Percentiles rank a stretch among this genome's conserved stretches.
Conservation (phyloP, 2,329 filamentous ascomycete species). For the Aspergillus sp. region DNA sequence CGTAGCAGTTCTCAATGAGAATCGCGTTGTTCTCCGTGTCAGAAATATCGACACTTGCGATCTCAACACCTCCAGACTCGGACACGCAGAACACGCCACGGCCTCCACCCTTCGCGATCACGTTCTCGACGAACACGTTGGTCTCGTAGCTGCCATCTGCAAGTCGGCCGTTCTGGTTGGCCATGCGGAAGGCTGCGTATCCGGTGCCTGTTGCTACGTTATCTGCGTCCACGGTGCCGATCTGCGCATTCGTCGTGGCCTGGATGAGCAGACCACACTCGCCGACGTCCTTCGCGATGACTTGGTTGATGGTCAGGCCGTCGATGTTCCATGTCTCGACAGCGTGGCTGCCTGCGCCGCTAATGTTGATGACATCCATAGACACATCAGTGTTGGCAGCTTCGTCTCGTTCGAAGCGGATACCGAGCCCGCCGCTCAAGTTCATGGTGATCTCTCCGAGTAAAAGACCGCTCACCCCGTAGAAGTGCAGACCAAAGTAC, state of each 20-base stretch:
- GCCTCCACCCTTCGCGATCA: constrained; percentile 10
- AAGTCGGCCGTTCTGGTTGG: constrained; percentile 8
- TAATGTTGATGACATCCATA: constrained; percentile 11
- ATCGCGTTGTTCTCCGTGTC: constrained; percentile 14
- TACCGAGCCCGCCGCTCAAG: constrained; percentile 11
- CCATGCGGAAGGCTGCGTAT: constrained; percentile 13
- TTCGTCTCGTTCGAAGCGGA: constrained; percentile 15
- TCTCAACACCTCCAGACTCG: constrained; percentile 10
- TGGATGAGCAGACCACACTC: constrained; percentile 14
- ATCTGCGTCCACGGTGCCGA: constrained; percentile 9
- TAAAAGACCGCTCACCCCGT: constrained; percentile 7
- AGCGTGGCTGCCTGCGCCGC: constrained; percentile 13
- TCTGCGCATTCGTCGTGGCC: constrained; percentile 9
- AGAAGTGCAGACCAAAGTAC: constrained; percentile 13
- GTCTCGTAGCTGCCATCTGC: constrained; percentile 10
- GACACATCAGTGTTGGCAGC: constrained; percentile 11
- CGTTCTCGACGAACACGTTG: constrained; percentile 12
- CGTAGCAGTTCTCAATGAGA: constrained; percentile 15
- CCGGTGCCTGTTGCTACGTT: constrained; percentile 12
- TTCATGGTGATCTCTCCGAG: constrained; percentile 12
- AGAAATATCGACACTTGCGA: constrained; percentile 3
- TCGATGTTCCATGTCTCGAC: constrained; percentile 17
- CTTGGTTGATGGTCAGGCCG: constrained; percentile 11
- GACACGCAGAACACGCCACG: constrained; percentile 14
- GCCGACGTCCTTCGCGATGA: constrained; percentile 11